Conservation (phyloP, 805 yeast species). For the Maudiozyma barnettii region DNA sequence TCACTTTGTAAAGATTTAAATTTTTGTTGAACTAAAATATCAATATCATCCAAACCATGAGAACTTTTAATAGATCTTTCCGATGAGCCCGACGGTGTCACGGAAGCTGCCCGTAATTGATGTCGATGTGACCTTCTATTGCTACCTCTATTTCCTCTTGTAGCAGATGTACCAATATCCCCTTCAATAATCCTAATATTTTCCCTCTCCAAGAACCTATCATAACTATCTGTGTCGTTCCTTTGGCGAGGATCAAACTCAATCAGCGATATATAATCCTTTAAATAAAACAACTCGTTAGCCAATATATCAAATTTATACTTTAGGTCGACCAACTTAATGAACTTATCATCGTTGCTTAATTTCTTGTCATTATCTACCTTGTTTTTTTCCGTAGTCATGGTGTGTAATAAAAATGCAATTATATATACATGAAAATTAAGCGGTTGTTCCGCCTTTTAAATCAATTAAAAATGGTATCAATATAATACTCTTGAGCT, state of each 20-base stretch:
- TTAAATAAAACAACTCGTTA: conserved; percentile 55
- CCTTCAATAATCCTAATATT: conserved; percentile 7
- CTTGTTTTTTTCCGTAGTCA: background rate
- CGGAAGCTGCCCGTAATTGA: background rate
- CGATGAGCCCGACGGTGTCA: background rate
- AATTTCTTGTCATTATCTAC: background rate
- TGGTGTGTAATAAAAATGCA: background rate
- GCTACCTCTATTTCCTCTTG: background rate
- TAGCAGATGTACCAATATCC: conserved; percentile 7
- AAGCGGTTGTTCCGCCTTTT: background rate
- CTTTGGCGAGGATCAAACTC: conserved; percentile 47
- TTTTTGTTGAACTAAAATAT: conserved; percentile 2
- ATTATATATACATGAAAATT: conserved; percentile 4
- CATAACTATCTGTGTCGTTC: conserved; percentile 31
- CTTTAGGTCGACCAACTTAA: conserved; percentile 35
- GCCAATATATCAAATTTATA: conserved; percentile 40
- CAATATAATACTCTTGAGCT: conserved; percentile 3
- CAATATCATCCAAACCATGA: background rate
- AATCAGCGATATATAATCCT: conserved; percentile 49
- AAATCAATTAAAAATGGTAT: conserved; percentile 1
- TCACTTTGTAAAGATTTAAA: background rate
- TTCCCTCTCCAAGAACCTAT: conserved; percentile 25
- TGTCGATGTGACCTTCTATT: conserved; percentile 1
- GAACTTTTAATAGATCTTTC: background rate
- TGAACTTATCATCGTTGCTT: conserved; percentile 1